These are phyloP conservation scores for Tuber borchii DNA, from an alignment of 495 filamentous ascomycete genomes.

Conservation along the genomic window DNA sequence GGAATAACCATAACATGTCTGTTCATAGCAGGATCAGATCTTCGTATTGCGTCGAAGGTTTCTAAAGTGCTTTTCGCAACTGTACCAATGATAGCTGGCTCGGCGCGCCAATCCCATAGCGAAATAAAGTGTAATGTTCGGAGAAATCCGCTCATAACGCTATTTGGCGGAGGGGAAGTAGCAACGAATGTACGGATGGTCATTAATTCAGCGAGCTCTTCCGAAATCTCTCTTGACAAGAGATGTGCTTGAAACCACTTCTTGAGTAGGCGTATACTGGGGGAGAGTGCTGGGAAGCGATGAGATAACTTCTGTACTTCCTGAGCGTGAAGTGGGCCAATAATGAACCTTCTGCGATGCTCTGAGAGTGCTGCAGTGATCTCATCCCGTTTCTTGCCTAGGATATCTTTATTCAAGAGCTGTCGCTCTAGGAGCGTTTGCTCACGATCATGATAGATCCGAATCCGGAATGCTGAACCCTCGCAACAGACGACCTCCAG, in stretches of 20 bases:
- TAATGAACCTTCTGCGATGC: conserved; percentile 65
- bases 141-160: conserved; percentile 71
- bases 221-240: conserved; percentile 63
- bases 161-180: conserved; percentile 66
- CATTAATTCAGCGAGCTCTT: conserved; percentile 77
- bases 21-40: conserved; percentile 82
- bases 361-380: conserved; percentile 59
- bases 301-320: conserved; percentile 70
- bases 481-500: conserved; percentile 69
- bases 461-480: conserved; percentile 60
- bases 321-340: conserved; percentile 71
- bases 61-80: conserved; percentile 50
- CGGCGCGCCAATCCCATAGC: conserved; percentile 82
- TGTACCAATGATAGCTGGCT: conserved; percentile 65
- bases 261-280: conserved; percentile 81
- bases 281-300: conserved; percentile 70
- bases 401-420: conserved; percentile 62
- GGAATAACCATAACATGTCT: conserved; percentile 73
- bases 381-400: conserved; percentile 57
- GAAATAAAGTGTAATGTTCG: conserved; percentile 70
- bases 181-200: conserved; percentile 68
- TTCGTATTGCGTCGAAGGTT: conserved; percentile 71
- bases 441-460: conserved; percentile 78
- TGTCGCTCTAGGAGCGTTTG: conserved; percentile 68
- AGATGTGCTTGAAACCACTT: conserved; percentile 83